Conservation (phyloP, 257 asterid species). For the Solanum gandarillasii region DNA sequence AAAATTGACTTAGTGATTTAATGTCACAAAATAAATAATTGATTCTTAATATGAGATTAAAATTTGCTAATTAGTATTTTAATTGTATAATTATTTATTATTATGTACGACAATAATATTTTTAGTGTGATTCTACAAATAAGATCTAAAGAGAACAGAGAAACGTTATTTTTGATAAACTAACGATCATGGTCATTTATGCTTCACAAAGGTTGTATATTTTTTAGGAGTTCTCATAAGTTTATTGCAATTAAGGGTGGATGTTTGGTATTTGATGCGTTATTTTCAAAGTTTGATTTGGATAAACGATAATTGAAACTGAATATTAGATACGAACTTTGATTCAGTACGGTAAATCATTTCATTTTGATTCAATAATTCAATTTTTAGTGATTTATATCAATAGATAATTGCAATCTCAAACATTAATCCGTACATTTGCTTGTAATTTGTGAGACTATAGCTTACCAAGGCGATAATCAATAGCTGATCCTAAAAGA, state of each 20-base stretch:
- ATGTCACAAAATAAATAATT: background rate
- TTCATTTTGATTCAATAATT: fast-evolving
- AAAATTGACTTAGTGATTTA: background rate
- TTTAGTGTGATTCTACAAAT: no score
- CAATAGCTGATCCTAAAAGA: background rate
- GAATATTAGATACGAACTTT: background rate
- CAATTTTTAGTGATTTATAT: background rate
- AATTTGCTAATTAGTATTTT: background rate
- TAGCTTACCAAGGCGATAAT: background rate
- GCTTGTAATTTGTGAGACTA: background rate
- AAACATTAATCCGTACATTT: background rate
- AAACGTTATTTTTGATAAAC: background rate
- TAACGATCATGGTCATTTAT: background rate
- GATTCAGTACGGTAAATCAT: fast-evolving
- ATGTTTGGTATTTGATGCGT: background rate
- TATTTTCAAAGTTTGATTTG: no score
- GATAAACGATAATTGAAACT: background rate
- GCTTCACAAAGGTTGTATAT: background rate
- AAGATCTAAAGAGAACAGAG: no score
- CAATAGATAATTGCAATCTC: background rate
- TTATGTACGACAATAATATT: no score
- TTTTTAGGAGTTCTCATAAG: background rate
- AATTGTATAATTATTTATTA: background rate
- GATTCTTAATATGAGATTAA: background rate
- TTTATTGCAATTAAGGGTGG: background rate